phyloP scores from a whole-genome alignment of 345 rosid genomes.

The Rhodamnia argentea region DNA sequence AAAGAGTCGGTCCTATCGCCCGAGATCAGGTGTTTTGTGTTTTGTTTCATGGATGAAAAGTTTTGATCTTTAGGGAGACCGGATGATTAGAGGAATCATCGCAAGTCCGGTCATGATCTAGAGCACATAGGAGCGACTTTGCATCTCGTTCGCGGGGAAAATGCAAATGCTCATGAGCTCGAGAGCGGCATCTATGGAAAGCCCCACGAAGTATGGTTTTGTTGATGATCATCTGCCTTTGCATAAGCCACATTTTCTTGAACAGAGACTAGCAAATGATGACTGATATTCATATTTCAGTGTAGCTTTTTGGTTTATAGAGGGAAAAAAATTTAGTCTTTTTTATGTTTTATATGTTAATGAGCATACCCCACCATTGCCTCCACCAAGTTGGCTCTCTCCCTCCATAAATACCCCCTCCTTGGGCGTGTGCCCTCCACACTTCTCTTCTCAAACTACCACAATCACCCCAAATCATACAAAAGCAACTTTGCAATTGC shows the following conservation, averaged over 20 bases:
- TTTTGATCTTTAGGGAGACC: not conserved
- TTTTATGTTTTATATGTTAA: not conserved
- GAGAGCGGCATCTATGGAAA: not conserved
- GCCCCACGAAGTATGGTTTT: not conserved
- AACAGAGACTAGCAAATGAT: not conserved
- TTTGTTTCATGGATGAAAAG: not conserved
- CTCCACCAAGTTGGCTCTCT: not conserved
- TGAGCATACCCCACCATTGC: not conserved
- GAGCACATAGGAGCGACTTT: not conserved
- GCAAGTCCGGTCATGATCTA: not conserved
- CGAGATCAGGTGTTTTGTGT: not conserved
- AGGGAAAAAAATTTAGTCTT: not conserved
- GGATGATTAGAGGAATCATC: not conserved
- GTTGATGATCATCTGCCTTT: not conserved
- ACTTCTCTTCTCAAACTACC: not conserved
- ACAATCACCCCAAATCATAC: not conserved
- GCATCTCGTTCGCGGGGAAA: not conserved
- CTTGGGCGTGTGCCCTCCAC: not conserved
- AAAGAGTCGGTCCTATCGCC: not conserved
- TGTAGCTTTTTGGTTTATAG: not conserved
- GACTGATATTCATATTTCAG: not conserved
- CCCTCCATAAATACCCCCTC: not conserved
- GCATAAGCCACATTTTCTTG: not conserved
- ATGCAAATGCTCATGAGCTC: not conserved
- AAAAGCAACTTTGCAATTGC: not conserved